Percentiles rank a stretch among this genome's conserved stretches.
Evolutionary conservation across 116 monocot species (phyloP).

Genomic region (Dioscorea cayenensis): DNA sequence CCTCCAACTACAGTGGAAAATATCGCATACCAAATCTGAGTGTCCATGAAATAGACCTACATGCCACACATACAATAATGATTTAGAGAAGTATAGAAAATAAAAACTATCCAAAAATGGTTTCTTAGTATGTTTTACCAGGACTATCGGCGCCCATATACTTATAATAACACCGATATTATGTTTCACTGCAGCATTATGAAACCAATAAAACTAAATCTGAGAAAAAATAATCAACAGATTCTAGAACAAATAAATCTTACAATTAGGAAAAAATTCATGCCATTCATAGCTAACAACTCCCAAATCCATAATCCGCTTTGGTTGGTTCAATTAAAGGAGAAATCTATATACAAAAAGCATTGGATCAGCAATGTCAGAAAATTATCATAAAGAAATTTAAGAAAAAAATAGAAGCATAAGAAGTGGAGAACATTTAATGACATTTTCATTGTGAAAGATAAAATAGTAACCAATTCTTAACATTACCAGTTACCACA

Average conservation of each 20-base stretch:
- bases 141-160: conserved; percentile 91
- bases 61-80: neutral
- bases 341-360: conserved; percentile 44
- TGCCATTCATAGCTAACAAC: conserved; percentile 80
- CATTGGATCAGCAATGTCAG: neutral
- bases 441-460: too few relatives aligned
- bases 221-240: neutral
- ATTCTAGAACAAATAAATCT: conserved; percentile 12
- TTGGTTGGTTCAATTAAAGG: conserved; percentile 88
- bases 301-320: conserved; percentile 61
- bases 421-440: too few relatives aligned
- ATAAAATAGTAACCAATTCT: too few relatives aligned
- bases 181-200: conserved; percentile 60
- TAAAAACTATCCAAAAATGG: neutral
- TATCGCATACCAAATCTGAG: conserved; percentile 99
- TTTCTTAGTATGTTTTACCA: conserved; percentile 38
- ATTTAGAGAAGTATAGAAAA: neutral
- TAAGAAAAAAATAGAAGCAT: too few relatives aligned
- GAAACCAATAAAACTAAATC: neutral
- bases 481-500: too few relatives aligned
- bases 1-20: conserved; percentile 91
- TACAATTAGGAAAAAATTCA: conserved; percentile 96
- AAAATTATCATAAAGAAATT: too few relatives aligned
- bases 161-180: conserved; percentile 86
- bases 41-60: conserved; percentile 99